Conservation (phyloP, 179 eudicot genomes). For the Nepenthes alata region DNA sequence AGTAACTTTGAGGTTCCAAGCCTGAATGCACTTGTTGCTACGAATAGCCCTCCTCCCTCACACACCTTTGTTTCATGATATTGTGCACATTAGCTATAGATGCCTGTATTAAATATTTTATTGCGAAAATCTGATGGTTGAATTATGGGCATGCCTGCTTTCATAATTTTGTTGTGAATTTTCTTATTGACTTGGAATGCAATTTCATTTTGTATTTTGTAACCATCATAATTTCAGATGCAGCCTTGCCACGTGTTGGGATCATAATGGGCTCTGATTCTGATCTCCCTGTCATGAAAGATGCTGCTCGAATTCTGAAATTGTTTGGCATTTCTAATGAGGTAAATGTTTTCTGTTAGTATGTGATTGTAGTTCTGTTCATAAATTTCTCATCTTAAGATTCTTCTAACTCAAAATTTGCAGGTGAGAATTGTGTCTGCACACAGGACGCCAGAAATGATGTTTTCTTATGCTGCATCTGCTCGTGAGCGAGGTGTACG, state of each 20-base stretch:
- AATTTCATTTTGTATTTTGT: not conserved
- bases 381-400: no score
- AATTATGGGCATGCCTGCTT: no score
- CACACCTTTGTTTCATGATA: no score
- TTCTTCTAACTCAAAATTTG: not conserved
- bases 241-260: constrained; percentile 63
- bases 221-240: constrained; percentile 13
- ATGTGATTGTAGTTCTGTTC: no score
- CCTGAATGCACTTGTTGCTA: not conserved
- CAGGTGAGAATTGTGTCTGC: constrained; percentile 93
- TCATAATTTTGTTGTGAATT: no score
- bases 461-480: constrained; percentile 73
- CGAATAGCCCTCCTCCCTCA: not conserved
- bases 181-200: not conserved
- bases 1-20: not conserved
- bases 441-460: constrained; percentile 80
- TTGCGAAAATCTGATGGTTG: no score
- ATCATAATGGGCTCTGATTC: constrained; percentile 98
- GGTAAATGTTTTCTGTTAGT: constrained; percentile 22
- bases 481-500: constrained; percentile 73
- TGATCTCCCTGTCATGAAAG: constrained; percentile 93
- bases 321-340: constrained; percentile 61
- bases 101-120: no score
- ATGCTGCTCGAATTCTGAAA: constrained; percentile 58
- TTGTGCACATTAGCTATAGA: no score